Base-by-base conservation (phyloP, 2,329 filamentous ascomycete genomes). In the Tothia fuscella region DNA sequence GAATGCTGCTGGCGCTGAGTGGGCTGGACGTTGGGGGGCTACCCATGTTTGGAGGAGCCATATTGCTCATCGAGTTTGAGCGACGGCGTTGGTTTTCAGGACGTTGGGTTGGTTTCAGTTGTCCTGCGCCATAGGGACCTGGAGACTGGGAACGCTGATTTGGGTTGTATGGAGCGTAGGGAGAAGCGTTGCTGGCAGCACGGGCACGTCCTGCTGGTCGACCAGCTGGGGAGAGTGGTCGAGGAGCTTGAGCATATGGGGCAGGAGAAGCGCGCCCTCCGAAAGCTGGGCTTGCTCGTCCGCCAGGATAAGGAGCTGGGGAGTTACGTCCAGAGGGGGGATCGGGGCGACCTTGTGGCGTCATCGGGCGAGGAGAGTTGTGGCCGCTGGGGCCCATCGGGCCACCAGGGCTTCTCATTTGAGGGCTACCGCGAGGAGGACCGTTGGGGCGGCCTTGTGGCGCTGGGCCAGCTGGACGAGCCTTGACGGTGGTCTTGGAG, bases 401-500 rank as follows among this genome's bases (percentile, higher is more conserved):
- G 20, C 42, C 22, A 30, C 49, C 29, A 55, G 49, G 56, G 17
- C 59, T 56, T 31, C 53, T 53, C 43, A 53, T 51, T 20, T 55
- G 60, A 38, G 56, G 56, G 38, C 48, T 52, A 34, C 48, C 47
- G 16, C 26, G 45, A 19, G 24, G 13, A 20, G 14, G 12, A n/a
- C 32, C 37, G 12, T 14, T 12, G 16, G 24, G 19, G 25, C 20
- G 44, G 30, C 38, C 38, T 13, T 20, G 32, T 12, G 31, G 41
- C 16, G 25, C n/a, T 29, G 32, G 44, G 46, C 50, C 56, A 13
- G 66, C 62, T 30, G 74, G 68, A 34, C 87, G 81, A 35, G 88
- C 85, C 68, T 93, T 95, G 48, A 96, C 82, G 14, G 89, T 86
- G 38, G 87, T 80, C 44, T 86, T 83, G 12, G 91, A 96, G 38